phyloP scores from a whole-genome alignment of 805 yeast species.

The Ogataea ganodermae region DNA sequence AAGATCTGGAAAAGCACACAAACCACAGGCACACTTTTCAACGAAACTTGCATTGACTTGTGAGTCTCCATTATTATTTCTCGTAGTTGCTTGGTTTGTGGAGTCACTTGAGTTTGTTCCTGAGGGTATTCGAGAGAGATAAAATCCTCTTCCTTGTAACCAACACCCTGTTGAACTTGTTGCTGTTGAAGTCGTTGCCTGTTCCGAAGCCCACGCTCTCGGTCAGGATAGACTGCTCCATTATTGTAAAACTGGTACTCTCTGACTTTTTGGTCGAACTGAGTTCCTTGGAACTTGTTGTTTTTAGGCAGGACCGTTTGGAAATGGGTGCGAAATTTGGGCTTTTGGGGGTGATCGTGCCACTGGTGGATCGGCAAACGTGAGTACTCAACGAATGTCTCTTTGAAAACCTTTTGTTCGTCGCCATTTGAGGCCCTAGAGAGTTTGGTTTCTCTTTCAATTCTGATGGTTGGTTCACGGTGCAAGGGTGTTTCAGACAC shows the following conservation, averaged over 20 bases:
- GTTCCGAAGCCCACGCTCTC: constrained; percentile 17
- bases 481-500: not conserved
- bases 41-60: constrained; percentile 16
- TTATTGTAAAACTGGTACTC: constrained; percentile 25
- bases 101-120: not conserved
- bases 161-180: not conserved
- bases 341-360: constrained; percentile 9
- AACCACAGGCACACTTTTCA: constrained; percentile 16
- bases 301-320: not conserved
- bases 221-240: constrained; percentile 21
- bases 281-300: constrained; percentile 10
- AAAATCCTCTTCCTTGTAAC: not conserved
- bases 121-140: not conserved
- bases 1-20: constrained; percentile 19
- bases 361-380: not conserved
- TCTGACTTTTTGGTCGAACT: constrained; percentile 13
- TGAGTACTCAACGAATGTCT: constrained; percentile 17
- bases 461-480: constrained; percentile 2
- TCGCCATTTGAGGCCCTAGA: constrained; percentile 17
- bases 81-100: constrained; percentile 3
- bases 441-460: constrained; percentile 15
- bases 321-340: constrained; percentile 1
- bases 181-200: constrained; percentile 8
- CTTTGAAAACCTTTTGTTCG: constrained; percentile 20
- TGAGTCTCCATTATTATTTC: constrained; percentile 14